These are phyloP conservation scores for Cercophora newfieldiana DNA, from an alignment of 495 filamentous ascomycete genomes.

Conservation along the genomic window DNA sequence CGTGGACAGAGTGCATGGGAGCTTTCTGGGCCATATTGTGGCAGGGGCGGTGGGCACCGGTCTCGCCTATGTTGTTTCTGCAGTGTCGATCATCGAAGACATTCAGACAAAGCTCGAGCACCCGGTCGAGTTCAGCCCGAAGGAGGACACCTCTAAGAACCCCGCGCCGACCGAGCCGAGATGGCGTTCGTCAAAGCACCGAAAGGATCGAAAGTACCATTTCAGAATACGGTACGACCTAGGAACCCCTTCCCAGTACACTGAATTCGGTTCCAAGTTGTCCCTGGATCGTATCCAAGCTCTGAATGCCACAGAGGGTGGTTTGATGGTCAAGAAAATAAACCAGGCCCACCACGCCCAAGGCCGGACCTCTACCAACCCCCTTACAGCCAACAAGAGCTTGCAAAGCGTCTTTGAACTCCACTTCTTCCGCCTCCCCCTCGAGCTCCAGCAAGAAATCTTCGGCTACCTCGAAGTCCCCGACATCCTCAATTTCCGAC, in stretches of 20 bases:
- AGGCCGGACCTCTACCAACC: no score
- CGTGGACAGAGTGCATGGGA: neutral
- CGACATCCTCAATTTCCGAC: neutral
- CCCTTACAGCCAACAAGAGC: neutral
- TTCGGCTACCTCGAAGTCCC: neutral
- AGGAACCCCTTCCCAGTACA: neutral
- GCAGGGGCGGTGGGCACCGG: neutral
- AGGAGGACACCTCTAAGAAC: neutral
- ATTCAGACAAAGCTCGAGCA: neutral
- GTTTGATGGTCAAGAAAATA: neutral
- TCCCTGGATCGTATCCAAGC: neutral
- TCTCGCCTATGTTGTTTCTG: conserved; percentile 1
- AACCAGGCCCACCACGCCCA: no score
- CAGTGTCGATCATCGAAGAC: neutral
- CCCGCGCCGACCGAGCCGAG: neutral
- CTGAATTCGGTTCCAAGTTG: neutral
- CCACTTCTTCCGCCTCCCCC: neutral
- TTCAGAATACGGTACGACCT: neutral
- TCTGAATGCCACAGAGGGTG: neutral
- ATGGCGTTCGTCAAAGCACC: neutral
- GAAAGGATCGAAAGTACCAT: neutral
- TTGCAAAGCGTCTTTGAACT: neutral
- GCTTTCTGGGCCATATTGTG: conserved; percentile 4
- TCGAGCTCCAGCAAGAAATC: neutral
- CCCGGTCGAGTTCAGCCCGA: neutral